Evolutionary conservation across 2,329 filamentous ascomycete species (phyloP).

Genomic region (Chalaropsis ovoidea): DNA sequence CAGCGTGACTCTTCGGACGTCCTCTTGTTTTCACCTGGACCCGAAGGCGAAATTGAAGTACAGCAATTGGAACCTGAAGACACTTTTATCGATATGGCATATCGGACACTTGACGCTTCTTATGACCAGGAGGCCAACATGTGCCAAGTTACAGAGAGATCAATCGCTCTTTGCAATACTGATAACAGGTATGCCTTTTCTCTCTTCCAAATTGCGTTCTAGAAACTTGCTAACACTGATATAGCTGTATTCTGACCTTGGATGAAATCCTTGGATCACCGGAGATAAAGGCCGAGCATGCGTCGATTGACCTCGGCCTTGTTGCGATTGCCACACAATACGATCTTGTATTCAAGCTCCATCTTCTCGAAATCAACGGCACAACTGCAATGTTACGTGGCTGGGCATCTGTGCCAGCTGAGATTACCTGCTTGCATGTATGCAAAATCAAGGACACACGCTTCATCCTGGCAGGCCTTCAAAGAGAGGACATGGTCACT

Average conservation of each 20-base stretch:
- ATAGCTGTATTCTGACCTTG: slow-evolving; percentile 31
- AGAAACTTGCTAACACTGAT: slow-evolving; percentile 25
- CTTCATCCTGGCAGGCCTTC: slow-evolving; percentile 30
- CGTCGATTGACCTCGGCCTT: slow-evolving; percentile 34
- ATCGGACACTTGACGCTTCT: slow-evolving; percentile 42
- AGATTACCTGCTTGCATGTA: slow-evolving; percentile 41
- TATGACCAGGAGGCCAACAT: slow-evolving; percentile 34
- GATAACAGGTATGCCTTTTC: slow-evolving; percentile 33
- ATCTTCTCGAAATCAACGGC: slow-evolving; percentile 15
- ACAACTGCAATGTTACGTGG: not conserved
- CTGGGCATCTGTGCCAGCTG: slow-evolving; percentile 29
- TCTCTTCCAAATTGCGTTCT: not conserved
- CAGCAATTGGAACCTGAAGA: slow-evolving; percentile 28
- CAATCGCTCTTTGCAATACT: slow-evolving; percentile 35
- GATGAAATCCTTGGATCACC: slow-evolving; percentile 31
- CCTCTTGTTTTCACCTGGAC: slow-evolving; percentile 37
- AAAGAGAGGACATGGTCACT: slow-evolving; percentile 24
- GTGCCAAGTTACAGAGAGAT: slow-evolving; percentile 47
- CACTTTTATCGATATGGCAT: slow-evolving; percentile 43
- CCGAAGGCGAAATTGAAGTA: not conserved
- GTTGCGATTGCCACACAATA: slow-evolving; percentile 38
- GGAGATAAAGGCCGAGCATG: slow-evolving; percentile 35
- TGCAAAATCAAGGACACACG: slow-evolving; percentile 27
- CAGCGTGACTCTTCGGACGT: slow-evolving; percentile 41
- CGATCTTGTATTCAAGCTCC: slow-evolving; percentile 9